These are phyloP conservation scores for Populus hybrid DNA, from an alignment of 441 rosid genomes.

Conservation along the genomic window DNA sequence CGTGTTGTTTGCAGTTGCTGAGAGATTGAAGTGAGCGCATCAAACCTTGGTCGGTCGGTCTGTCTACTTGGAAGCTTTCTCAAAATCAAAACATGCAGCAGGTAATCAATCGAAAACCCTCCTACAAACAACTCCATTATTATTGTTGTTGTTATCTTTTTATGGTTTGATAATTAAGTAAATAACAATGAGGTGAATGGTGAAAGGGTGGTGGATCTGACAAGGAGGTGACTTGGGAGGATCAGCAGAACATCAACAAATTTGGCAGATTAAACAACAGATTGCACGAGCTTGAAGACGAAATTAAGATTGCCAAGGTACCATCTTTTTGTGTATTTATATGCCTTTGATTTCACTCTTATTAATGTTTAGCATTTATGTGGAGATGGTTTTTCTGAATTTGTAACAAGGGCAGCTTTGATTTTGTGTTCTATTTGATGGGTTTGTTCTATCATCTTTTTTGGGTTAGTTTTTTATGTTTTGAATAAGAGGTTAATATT, in stretches of 20 bases:
- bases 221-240: constrained; percentile 90
- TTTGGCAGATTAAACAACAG: constrained; percentile 79
- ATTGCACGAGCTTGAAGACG: constrained; percentile 80
- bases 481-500: neutral
- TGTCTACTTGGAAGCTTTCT: neutral
- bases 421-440: constrained; percentile 2
- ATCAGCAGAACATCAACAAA: constrained; percentile 86
- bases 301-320: constrained; percentile 79
- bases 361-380: neutral
- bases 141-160: neutral
- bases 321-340: neutral
- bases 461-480: neutral
- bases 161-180: neutral
- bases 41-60: neutral
- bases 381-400: neutral
- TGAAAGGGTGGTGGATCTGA: constrained; percentile 68
- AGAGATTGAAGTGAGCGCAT: neutral
- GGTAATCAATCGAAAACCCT: constrained; percentile 15
- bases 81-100: constrained; percentile 28
- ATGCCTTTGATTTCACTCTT: neutral
- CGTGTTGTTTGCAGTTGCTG: neutral
- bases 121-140: neutral
- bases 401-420: neutral
- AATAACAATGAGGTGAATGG: constrained; percentile 1
- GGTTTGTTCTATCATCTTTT: neutral